Conservation (phyloP, 768 basidiomycete genomes). For the Leccinum variicolor region DNA sequence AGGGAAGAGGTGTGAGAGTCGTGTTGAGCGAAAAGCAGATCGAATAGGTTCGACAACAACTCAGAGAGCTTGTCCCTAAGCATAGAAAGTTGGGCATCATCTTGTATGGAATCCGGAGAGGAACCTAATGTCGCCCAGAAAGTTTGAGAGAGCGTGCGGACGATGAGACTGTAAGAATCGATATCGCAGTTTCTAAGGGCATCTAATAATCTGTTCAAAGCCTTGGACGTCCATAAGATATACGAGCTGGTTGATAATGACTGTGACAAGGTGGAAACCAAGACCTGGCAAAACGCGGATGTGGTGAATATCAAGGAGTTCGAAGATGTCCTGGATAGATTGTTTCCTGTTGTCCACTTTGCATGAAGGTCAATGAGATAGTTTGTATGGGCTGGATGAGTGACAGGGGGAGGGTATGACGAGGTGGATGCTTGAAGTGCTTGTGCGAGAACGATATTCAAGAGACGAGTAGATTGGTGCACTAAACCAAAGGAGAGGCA, state of each 20-base stretch:
- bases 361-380: slow-evolving; percentile 45
- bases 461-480: slow-evolving; percentile 41
- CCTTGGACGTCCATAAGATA: slow-evolving; percentile 43
- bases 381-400: slow-evolving; percentile 43
- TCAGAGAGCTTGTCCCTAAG: slow-evolving; percentile 22
- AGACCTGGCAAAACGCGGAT: slow-evolving; percentile 24
- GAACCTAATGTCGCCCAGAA: slow-evolving; percentile 8
- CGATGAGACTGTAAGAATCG: slow-evolving; percentile 31
- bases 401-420: slow-evolving; percentile 30
- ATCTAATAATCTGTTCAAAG: slow-evolving; percentile 36
- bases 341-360: slow-evolving; percentile 34
- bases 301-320: slow-evolving; percentile 22
- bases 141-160: slow-evolving; percentile 26
- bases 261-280: slow-evolving; percentile 12
- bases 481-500: slow-evolving; percentile 41
- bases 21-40: slow-evolving; percentile 14
- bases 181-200: slow-evolving; percentile 31
- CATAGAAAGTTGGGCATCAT: neutral
- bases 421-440: slow-evolving; percentile 32
- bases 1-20: neutral
- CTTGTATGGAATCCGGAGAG: neutral
- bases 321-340: neutral
- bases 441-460: slow-evolving; percentile 39
- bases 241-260: slow-evolving; percentile 32
- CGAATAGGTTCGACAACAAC: slow-evolving; percentile 22